These are phyloP conservation scores for Dichotomocladium elegans DNA, from an alignment of 371 early-diverging fungal species.

Conservation along the genomic window DNA sequence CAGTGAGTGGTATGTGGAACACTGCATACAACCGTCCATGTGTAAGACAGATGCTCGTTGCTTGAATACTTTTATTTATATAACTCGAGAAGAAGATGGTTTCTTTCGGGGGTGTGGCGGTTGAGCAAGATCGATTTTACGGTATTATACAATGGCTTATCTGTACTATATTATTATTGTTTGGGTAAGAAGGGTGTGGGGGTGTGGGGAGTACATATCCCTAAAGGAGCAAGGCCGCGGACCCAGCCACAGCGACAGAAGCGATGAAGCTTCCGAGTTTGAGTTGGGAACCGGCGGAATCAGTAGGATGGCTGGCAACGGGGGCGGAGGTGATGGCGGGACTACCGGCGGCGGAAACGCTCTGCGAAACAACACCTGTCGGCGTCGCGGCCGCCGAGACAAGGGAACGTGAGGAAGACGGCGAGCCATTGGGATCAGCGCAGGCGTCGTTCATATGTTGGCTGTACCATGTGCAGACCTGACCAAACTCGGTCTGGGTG, in stretches of 20 bases:
- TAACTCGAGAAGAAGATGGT: no score
- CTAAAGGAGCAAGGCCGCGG: conserved; percentile 4
- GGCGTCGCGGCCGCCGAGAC: background rate
- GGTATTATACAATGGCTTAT: no score
- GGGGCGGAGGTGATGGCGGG: background rate
- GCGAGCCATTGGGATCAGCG: background rate
- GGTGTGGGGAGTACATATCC: background rate
- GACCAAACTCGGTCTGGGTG: conserved; percentile 10
- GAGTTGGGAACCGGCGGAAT: background rate
- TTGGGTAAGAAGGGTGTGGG: no score
- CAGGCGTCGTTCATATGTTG: conserved; percentile 21
- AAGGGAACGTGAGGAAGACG: background rate
- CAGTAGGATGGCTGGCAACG: background rate
- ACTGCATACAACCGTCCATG: no score
- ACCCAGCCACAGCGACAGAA: conserved; percentile 1
- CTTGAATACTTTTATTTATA: no score
- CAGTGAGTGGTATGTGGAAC: no score
- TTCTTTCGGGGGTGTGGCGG: no score
- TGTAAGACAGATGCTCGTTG: no score
- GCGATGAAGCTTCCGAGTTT: background rate
- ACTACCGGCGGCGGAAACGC: background rate
- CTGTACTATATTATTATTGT: no score
- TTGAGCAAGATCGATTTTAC: no score
- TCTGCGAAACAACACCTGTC: background rate
- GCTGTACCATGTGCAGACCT: conserved; percentile 23